Percentiles rank a stretch among this genome's conserved stretches.
These are phyloP conservation scores for Secale cereale DNA, from an alignment of 176 grass and related monocot genomes.

Conservation along the genomic window DNA sequence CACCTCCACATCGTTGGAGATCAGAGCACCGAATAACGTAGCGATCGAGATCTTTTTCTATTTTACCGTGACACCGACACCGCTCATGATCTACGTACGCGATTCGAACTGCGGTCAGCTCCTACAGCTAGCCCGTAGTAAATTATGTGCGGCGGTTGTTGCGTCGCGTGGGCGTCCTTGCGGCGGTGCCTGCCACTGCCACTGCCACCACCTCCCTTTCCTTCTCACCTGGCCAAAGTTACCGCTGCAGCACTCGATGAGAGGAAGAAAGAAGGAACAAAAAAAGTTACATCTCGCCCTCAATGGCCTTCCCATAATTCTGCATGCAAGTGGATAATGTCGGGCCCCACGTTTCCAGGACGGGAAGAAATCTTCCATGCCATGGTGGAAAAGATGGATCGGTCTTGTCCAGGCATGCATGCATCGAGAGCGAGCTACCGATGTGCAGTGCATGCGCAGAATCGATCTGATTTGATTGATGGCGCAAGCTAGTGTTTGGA, in stretches of 20 bases:
- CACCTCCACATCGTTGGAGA: background rate
- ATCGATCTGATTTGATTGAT: background rate
- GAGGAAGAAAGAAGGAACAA: slow-evolving; percentile 4
- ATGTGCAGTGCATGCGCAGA: background rate
- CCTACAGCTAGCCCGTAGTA: background rate
- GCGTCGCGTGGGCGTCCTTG: background rate
- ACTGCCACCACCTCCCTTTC: background rate
- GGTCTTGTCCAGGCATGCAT: background rate
- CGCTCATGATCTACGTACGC: background rate
- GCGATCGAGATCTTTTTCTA: background rate
- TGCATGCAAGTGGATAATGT: slow-evolving; percentile 37
- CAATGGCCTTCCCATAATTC: slow-evolving; percentile 31
- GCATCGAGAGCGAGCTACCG: background rate
- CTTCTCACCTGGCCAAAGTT: slow-evolving; percentile 26
- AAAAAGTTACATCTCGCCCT: slow-evolving; percentile 19
- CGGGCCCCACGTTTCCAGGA: slow-evolving; percentile 3
- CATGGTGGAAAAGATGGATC: background rate
- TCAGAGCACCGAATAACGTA: background rate
- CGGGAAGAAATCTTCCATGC: background rate
- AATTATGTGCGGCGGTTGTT: slow-evolving; percentile 7
- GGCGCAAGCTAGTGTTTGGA: background rate
- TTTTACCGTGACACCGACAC: slow-evolving; percentile 2
- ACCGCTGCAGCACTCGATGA: slow-evolving; percentile 34
- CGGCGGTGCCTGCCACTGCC: slow-evolving; percentile 9
- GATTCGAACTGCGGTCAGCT: too few species aligned